phyloP scores from a whole-genome alignment of 2,329 filamentous ascomycete genomes.

The Thelonectria olida region DNA sequence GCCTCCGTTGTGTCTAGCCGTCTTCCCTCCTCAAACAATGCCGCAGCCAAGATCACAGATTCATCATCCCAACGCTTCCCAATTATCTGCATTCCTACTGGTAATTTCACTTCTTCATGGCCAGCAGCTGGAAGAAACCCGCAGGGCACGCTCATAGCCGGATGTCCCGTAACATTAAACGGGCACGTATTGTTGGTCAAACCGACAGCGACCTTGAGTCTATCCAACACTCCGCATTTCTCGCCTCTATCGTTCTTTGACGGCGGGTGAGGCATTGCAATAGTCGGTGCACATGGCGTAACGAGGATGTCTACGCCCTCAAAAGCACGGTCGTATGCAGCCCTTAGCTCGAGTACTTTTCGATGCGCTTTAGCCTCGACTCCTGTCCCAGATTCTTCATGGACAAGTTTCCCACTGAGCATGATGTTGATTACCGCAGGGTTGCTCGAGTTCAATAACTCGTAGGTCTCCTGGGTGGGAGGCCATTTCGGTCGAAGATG shows the following conservation, averaged over 20 bases:
- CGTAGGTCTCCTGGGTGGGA: slow-evolving; percentile 51
- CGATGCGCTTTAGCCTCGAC: slow-evolving; percentile 57
- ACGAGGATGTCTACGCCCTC: slow-evolving; percentile 57
- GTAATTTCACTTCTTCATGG: slow-evolving; percentile 29
- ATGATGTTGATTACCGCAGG: slow-evolving; percentile 58
- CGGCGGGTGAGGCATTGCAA: slow-evolving; percentile 49
- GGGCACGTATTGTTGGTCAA: slow-evolving; percentile 56
- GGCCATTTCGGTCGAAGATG: slow-evolving; percentile 49
- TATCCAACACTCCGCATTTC: slow-evolving; percentile 44
- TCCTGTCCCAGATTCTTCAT: slow-evolving; percentile 33
- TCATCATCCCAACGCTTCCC: slow-evolving; percentile 42
- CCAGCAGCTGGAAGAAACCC: slow-evolving; percentile 28
- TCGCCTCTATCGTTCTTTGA: slow-evolving; percentile 38
- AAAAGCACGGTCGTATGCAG: slow-evolving; percentile 57
- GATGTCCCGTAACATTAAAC: slow-evolving; percentile 61
- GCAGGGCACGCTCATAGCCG: slow-evolving; percentile 56
- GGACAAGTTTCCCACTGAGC: slow-evolving; percentile 49
- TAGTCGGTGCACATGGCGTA: slow-evolving; percentile 57
- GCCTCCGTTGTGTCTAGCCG: background rate
- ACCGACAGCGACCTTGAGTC: slow-evolving; percentile 54
- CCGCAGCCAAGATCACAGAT: slow-evolving; percentile 31
- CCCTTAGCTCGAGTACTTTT: slow-evolving; percentile 49
- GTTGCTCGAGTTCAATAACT: slow-evolving; percentile 52
- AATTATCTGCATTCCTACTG: slow-evolving; percentile 44
- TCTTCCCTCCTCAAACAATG: slow-evolving; percentile 35